A percentile compares a stretch with the other conserved stretches of the same genome.
phyloP scores from a whole-genome alignment of 2,329 filamentous ascomycete genomes.

The Coleophoma crateriformis region DNA sequence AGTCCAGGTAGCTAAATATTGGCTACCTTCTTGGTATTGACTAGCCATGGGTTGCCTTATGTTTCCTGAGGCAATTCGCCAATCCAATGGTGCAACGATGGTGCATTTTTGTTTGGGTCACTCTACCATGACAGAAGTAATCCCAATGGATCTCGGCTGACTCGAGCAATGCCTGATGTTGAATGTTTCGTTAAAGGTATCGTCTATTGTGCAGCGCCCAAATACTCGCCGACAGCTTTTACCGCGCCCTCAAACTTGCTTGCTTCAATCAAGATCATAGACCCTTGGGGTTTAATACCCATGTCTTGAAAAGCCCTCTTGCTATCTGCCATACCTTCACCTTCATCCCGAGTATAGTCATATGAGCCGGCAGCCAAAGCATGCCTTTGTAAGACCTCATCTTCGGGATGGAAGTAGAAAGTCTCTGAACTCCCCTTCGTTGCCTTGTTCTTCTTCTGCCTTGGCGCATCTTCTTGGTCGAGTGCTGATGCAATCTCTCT shows the following conservation, averaged over 20 bases:
- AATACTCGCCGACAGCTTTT: conserved; percentile 68
- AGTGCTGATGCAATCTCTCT: conserved; percentile 78
- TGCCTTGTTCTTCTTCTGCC: conserved; percentile 62
- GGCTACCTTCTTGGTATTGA: background rate
- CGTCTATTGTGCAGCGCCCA: conserved; percentile 46
- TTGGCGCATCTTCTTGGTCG: conserved; percentile 56
- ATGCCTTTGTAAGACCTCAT: conserved; percentile 79
- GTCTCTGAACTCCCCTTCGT: conserved; percentile 54
- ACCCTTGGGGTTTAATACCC: conserved; percentile 78
- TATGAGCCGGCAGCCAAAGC: conserved; percentile 66
- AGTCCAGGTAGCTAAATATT: background rate
- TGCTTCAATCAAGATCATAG: conserved; percentile 82
- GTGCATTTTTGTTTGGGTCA: no score
- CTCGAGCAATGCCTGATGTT: background rate
- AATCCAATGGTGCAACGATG: no score
- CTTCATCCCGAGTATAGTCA: conserved; percentile 71
- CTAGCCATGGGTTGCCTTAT: no score
- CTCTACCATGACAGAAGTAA: no score
- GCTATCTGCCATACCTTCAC: conserved; percentile 78
- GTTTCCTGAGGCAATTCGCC: no score
- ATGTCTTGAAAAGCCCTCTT: conserved; percentile 93
- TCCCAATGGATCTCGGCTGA: no score
- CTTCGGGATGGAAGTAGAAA: conserved; percentile 95
- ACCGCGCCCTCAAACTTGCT: conserved; percentile 70
- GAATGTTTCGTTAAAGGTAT: conserved; percentile 8